These are phyloP conservation scores for Pelagophyceae sp. DNA, from an alignment of 352 stramenopile genomes.

Conservation along the genomic window DNA sequence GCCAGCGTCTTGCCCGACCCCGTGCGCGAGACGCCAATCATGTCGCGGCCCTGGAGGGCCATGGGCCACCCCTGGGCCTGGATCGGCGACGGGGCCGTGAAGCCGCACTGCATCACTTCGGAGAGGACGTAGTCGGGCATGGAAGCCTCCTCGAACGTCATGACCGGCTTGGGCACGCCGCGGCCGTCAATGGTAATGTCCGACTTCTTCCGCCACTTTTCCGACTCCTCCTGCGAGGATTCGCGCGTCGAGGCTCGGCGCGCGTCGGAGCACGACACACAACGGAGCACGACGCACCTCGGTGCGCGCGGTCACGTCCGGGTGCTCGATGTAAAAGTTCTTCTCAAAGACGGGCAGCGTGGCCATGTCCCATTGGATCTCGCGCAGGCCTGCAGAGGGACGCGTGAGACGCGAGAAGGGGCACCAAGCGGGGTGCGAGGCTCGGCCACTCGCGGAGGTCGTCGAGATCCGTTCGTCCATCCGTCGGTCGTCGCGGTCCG, in stretches of 20 bases:
- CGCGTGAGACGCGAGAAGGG: no score
- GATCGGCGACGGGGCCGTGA: conserved; percentile 83
- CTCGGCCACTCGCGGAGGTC: no score
- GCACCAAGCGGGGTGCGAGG: no score
- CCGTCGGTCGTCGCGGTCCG: no score
- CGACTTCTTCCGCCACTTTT: conserved; percentile 78
- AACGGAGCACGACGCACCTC: conserved; percentile 61
- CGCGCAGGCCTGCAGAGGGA: conserved; percentile 66
- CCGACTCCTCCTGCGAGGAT: conserved; percentile 28
- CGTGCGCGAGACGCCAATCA: conserved; percentile 96
- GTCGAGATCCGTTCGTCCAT: no score
- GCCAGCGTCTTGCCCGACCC: conserved; percentile 90
- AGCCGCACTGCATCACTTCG: conserved; percentile 92
- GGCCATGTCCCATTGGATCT: conserved; percentile 88
- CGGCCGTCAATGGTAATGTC: conserved; percentile 86
- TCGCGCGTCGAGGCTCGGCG: neutral
- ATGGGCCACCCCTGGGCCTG: conserved; percentile 95
- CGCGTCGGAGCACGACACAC: neutral
- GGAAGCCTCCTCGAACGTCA: conserved; percentile 71
- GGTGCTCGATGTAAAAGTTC: conserved; percentile 98
- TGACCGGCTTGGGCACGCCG: conserved; percentile 92
- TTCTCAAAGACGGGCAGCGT: conserved; percentile 93
- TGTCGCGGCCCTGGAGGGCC: conserved; percentile 90
- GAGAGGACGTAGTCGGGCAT: conserved; percentile 91
- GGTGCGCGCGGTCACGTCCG: conserved; percentile 79